Percentiles rank a stretch among this genome's conserved stretches.
Evolutionary conservation across 1,284 basidiomycete species (phyloP).

Genomic region (Ceratorhiza oryzae-sativae): DNA sequence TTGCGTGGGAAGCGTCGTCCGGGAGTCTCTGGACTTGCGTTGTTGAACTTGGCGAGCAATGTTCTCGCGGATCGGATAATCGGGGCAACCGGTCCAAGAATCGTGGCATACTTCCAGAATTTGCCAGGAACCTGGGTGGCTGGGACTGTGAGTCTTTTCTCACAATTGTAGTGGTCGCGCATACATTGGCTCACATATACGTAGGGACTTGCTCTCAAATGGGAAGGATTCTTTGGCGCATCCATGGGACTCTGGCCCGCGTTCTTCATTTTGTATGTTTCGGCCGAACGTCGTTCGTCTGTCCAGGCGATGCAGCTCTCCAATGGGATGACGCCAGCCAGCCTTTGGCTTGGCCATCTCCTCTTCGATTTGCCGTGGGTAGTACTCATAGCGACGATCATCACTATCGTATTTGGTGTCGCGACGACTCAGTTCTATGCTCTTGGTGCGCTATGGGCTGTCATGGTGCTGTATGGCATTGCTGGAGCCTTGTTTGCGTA

Average conservation of each 20-base stretch:
- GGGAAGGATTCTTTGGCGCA: constrained; percentile 65
- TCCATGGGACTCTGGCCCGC: constrained; percentile 79
- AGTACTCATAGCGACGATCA: constrained; percentile 63
- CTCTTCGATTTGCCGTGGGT: constrained; percentile 73
- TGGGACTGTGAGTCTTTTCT: constrained; percentile 26
- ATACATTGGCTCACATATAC: background rate
- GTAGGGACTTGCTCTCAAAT: constrained; percentile 40
- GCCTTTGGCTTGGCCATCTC: constrained; percentile 81
- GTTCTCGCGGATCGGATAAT: constrained; percentile 66
- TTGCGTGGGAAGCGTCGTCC: constrained; percentile 69
- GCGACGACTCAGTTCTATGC: constrained; percentile 71
- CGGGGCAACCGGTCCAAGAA: constrained; percentile 31
- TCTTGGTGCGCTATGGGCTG: constrained; percentile 75
- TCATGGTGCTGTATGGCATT: constrained; percentile 74
- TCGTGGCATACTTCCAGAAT: constrained; percentile 34
- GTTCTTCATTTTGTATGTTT: constrained; percentile 79
- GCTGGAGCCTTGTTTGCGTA: constrained; percentile 73
- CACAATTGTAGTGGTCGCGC: background rate
- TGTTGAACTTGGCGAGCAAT: constrained; percentile 74
- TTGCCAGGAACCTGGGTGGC: constrained; percentile 33
- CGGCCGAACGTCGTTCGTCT: constrained; percentile 67
- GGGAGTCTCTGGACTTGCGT: constrained; percentile 62
- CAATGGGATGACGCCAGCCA: constrained; percentile 75
- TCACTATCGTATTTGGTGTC: constrained; percentile 67
- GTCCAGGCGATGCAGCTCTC: constrained; percentile 81